Percentiles rank a stretch among this genome's conserved stretches.
phyloP scores from a whole-genome alignment of 495 filamentous ascomycete species.

The Hypoxylon cercidicola region DNA sequence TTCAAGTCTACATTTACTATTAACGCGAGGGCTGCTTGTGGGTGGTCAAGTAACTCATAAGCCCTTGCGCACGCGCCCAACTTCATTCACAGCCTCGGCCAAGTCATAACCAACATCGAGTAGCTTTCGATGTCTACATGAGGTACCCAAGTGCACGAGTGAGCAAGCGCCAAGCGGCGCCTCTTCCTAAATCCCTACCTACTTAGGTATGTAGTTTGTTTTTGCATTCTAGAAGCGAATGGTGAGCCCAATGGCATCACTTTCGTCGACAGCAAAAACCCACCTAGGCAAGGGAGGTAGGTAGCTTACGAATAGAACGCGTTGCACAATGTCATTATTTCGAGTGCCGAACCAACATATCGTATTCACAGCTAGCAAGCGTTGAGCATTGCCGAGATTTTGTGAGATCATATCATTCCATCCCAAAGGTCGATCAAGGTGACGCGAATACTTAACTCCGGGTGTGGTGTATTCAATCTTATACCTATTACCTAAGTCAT shows the following conservation, averaged over 20 bases:
- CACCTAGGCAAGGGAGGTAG: not conserved
- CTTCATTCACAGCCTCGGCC: conserved; percentile 14
- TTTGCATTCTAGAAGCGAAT: not conserved
- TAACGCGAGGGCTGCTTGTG: not conserved
- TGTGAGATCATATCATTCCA: not conserved
- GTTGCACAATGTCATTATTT: not conserved
- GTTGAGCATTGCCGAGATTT: not conserved
- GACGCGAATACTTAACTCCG: conserved; percentile 20
- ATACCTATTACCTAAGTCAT: conserved; percentile 20
- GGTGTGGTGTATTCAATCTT: conserved; percentile 5
- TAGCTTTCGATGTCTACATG: not conserved
- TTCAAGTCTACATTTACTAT: not conserved
- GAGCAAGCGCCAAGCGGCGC: not conserved
- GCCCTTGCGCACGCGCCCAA: conserved; percentile 14
- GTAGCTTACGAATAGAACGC: not conserved
- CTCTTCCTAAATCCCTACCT: too few relatives aligned
- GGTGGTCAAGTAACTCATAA: conserved; percentile 3
- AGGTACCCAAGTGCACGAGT: too few relatives aligned
- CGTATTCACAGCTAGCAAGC: not conserved
- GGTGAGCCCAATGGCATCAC: too few relatives aligned
- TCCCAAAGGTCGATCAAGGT: not conserved
- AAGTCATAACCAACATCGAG: not conserved
- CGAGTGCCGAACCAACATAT: not conserved
- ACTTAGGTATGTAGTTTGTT: not conserved
- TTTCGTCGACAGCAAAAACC: not conserved